Base-by-base conservation (phyloP, 2,329 filamentous ascomycete species). In the Cladobotryum protrusum region DNA sequence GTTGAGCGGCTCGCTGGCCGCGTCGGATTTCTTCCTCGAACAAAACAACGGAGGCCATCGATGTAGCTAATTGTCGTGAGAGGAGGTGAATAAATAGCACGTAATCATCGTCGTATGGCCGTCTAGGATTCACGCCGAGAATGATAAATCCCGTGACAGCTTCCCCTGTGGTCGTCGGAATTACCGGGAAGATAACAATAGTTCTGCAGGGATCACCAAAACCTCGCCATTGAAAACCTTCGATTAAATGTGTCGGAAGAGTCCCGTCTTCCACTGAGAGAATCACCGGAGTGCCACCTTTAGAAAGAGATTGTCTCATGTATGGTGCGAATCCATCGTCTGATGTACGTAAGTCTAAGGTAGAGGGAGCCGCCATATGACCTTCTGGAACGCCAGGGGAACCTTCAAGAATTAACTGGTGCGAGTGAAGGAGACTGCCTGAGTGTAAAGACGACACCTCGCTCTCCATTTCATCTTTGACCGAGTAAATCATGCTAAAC, bases 21-120 rank as follows among this genome's bases (percentile, higher is more conserved):
- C 86, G 77, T 52, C 79, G 79, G 55, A 92, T 90, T 62, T 93
- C 88, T 57, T 92, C 87, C 62, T 92, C 87, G 51, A 91, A 91
- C 2, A 93, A 67, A 0, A 91, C 86, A 0, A 91, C 87, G 0
- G 87, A 91, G 1, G 87, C 87, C 64, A 92, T 77, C 0, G 87
- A 89, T 0, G 87, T 92, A 8, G 85, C 86, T 8, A 92, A 72
- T 62, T 92, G 88, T 18, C 87, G 78, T 43, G 83, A 85, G 5
- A 92, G 69, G 1, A 92, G 74, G 57, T 87, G 83, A 35, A 92
- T 75, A 59, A 92, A 93, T 1, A 92, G 72, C 54, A 81, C 80
- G 60, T 92, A 93, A 56, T 92, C 88, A 35, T 86, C 83, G 58
- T 93, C 86, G 58, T 87, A 93, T 0, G 86, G 87, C 45, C 87